These are phyloP conservation scores for Leccinum griseonigrum DNA, from an alignment of 1,284 basidiomycete species.

Conservation along the genomic window DNA sequence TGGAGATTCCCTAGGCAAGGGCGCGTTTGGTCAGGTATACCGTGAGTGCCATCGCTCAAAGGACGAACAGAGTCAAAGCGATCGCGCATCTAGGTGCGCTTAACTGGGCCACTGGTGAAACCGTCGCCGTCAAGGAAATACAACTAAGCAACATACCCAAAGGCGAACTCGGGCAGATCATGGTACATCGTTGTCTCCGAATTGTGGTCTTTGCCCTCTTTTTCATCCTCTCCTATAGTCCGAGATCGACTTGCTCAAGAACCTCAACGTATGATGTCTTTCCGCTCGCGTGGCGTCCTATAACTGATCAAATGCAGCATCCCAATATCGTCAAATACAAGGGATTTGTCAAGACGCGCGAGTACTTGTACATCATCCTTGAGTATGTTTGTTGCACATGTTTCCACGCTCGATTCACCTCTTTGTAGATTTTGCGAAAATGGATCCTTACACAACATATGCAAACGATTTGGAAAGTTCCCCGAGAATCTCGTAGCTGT, in stretches of 20 bases:
- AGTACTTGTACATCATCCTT: conserved; percentile 94
- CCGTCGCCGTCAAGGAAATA: conserved; percentile 94
- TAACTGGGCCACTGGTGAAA: conserved; percentile 96
- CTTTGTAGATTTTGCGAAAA: conserved; percentile 89
- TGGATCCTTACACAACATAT: conserved; percentile 92
- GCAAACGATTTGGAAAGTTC: conserved; percentile 97
- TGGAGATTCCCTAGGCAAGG: conserved; percentile 91
- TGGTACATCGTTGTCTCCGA: conserved; percentile 57
- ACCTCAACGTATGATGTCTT: conserved; percentile 70
- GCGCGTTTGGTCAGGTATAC: conserved; percentile 94
- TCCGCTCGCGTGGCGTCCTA: background rate
- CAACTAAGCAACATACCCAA: conserved; percentile 91
- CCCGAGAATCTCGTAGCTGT: conserved; percentile 95
- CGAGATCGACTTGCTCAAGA: conserved; percentile 97
- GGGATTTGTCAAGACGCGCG: conserved; percentile 92
- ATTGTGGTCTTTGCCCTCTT: conserved; percentile 4
- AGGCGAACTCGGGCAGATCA: conserved; percentile 92
- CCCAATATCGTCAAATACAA: conserved; percentile 99
- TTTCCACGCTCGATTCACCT: conserved; percentile 3
- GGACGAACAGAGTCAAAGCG: background rate
- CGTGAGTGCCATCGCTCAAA: conserved; percentile 49
- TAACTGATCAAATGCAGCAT: conserved; percentile 46
- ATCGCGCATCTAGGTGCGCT: conserved; percentile 64
- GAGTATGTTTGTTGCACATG: conserved; percentile 50
- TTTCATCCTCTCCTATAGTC: conserved; percentile 50